Percentiles rank a stretch among this genome's conserved stretches.
Conservation (phyloP, 2,329 filamentous ascomycete genomes). For the Monosporascus cannonballus region DNA sequence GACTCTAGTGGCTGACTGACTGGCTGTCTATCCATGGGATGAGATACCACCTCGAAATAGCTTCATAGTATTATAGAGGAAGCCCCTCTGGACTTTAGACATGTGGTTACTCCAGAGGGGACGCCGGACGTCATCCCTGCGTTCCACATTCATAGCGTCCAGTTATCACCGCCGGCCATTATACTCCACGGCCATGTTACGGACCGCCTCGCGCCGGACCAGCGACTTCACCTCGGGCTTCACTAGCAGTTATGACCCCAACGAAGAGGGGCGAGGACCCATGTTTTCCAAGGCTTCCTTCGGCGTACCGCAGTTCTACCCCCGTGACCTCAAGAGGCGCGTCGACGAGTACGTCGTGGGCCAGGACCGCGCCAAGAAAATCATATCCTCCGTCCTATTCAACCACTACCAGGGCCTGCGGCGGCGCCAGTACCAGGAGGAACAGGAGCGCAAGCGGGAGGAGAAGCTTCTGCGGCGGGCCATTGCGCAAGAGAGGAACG, state of each 20-base stretch:
- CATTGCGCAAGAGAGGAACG: constrained; percentile 60
- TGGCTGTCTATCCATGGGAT: neutral
- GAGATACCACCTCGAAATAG: neutral
- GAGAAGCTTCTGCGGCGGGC: constrained; percentile 68
- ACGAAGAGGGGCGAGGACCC: constrained; percentile 48
- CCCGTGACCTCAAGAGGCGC: constrained; percentile 72
- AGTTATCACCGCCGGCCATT: constrained; percentile 25
- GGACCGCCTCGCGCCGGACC: constrained; percentile 32
- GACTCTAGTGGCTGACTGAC: neutral
- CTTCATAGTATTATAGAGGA: neutral
- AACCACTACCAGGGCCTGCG: constrained; percentile 93
- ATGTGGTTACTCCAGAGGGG: neutral
- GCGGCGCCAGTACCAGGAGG: constrained; percentile 71
- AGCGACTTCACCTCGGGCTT: constrained; percentile 51
- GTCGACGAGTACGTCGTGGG: constrained; percentile 96
- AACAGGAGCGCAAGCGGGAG: constrained; percentile 47
- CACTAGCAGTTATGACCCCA: constrained; percentile 53
- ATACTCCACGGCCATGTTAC: constrained; percentile 4
- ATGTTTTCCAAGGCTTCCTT: constrained; percentile 54
- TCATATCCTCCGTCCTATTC: constrained; percentile 86
- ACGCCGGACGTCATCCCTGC: neutral
- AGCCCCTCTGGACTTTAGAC: neutral
- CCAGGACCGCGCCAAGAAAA: constrained; percentile 90
- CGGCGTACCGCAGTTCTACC: constrained; percentile 59
- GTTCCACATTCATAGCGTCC: neutral